Conservation (phyloP, 163 green algal genomes). For the Prototheca wickerhamii region DNA sequence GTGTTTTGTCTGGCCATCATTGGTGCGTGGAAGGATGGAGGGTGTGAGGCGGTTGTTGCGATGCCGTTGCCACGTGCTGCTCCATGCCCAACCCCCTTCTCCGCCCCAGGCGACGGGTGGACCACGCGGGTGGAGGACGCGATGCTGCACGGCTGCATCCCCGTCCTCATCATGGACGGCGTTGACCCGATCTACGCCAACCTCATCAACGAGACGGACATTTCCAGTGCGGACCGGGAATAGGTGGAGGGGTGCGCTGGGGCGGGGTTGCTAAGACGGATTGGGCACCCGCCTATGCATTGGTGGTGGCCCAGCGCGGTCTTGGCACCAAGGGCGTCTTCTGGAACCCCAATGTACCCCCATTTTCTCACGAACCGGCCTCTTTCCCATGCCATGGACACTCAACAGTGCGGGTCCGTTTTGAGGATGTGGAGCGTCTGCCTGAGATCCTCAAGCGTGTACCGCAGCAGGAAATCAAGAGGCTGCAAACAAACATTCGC, state of each 20-base stretch:
- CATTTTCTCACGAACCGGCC: background rate
- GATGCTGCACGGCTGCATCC: slow-evolving; percentile 51
- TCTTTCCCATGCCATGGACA: background rate
- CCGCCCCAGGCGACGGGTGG: slow-evolving; percentile 34
- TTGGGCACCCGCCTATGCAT: no score
- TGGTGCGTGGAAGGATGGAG: background rate
- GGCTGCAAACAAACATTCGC: background rate
- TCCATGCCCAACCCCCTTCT: background rate
- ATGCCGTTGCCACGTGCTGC: no score
- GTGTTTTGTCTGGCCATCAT: slow-evolving; percentile 9
- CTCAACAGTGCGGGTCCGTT: background rate
- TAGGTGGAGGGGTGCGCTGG: background rate
- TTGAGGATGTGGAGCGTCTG: background rate
- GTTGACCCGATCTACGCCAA: slow-evolving; percentile 34
- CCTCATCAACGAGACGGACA: slow-evolving; percentile 24
- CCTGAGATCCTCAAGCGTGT: background rate
- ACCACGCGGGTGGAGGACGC: slow-evolving; percentile 29
- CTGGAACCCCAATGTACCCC: background rate
- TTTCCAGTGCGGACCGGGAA: background rate
- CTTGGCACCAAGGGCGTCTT: background rate
- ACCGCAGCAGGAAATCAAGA: background rate
- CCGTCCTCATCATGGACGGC: slow-evolving; percentile 48
- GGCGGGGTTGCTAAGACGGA: background rate
- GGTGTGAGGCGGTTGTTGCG: no score
- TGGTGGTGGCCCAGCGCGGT: no score